phyloP scores from a whole-genome alignment of 345 rosid genomes.

The Eucalyptus erythrocorys region DNA sequence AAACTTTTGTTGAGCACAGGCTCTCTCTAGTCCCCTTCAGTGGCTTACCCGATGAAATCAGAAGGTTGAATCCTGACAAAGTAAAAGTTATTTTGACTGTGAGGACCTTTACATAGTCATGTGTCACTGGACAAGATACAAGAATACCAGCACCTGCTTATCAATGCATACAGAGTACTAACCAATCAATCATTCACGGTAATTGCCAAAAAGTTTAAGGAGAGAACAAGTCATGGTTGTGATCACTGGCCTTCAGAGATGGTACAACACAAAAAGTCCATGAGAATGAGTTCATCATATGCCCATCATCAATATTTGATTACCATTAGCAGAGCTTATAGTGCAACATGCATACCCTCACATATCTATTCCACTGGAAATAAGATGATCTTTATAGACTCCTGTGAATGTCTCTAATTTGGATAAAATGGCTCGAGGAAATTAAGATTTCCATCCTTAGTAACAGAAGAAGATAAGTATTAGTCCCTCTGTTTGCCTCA shows the following conservation, averaged over 20 bases:
- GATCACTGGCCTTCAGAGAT: neutral
- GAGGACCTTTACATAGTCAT: neutral
- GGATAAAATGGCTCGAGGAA: neutral
- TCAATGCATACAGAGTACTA: neutral
- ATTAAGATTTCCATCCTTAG: neutral
- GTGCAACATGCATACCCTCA: neutral
- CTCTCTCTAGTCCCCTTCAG: neutral
- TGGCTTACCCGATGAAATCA: neutral
- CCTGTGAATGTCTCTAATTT: neutral
- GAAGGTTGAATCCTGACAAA: neutral
- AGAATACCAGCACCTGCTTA: neutral
- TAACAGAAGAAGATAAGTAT: neutral
- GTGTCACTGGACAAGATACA: neutral
- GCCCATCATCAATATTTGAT: neutral
- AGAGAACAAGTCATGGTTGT: neutral
- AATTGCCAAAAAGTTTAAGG: neutral
- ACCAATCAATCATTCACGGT: neutral
- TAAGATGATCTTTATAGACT: neutral
- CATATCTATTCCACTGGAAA: neutral
- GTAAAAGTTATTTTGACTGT: neutral
- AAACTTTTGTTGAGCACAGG: neutral
- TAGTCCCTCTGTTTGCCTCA: neutral
- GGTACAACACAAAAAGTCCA: neutral
- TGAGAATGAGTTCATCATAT: neutral
- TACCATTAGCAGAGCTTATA: neutral